Base-by-base conservation (phyloP, 805 yeast genomes). In the Yarrowia divulgata region DNA sequence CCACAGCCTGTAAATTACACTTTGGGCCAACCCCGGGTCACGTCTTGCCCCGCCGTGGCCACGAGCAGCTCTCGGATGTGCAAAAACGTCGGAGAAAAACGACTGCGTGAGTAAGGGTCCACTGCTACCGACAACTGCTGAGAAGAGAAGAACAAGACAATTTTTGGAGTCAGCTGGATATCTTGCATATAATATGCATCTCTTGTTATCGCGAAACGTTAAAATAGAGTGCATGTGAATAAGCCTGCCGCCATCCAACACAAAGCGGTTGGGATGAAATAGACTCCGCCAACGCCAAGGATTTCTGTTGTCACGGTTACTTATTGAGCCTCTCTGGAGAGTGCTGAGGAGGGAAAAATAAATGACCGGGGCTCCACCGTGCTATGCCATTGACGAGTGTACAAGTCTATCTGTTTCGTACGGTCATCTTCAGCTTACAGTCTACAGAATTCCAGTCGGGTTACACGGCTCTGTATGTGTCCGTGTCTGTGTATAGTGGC, bases 1-100 rank as follows among this genome's bases (percentile, higher is more conserved):
- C 52, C 50, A 60, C 66, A 60, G 66, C 52, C 66, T 60, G 66
- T 13, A 60, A 60, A 60, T n/a, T 60, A 60, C 66, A 60, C 66
- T 60, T 60, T 60, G 35, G 23, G 39, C 46, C 46, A 40, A 55
- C 46, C 8, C 16, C 16, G 54, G 45, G 35, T 14, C 35, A 35
- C 32, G 34, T 18, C 18, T 3, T 7, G 45, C 60, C 18, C 32
- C 23, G 14, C 45, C 8, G 45, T 8, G 13, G 32, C 42, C 32
- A n/a, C n/a, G 45, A 13, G 14, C 43, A 12, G 43, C 60, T 3
- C 6, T 32, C 43, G 34, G 34, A 29, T 45, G 34, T 8, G 60
- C 45, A 37, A 19, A 54, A 54, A 37, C 45, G 23, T 13, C 42
- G 45, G 60, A 8, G 43, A 19, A 54, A 54, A 37, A 18, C 8